Conservation (phyloP, 495 filamentous ascomycete species). For the Trichoderma asperelloides region DNA sequence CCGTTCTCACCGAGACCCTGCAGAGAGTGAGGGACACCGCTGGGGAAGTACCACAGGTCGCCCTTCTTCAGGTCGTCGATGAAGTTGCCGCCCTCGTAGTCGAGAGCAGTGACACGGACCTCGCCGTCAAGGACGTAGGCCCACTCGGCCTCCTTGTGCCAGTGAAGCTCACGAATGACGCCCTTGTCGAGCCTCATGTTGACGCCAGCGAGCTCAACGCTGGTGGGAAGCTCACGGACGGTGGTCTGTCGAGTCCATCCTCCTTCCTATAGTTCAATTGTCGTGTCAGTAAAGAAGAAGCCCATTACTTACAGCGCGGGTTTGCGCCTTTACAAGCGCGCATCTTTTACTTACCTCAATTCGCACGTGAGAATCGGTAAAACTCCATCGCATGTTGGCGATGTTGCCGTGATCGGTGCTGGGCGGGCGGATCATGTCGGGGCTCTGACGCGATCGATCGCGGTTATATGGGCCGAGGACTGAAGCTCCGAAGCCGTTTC, state of each 20-base stretch:
- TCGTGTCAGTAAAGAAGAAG: background rate
- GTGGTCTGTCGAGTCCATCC: slow-evolving; percentile 64
- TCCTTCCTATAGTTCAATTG: slow-evolving; percentile 40
- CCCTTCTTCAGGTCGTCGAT: slow-evolving; percentile 61
- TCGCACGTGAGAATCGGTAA: slow-evolving; percentile 56
- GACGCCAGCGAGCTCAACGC: slow-evolving; percentile 53
- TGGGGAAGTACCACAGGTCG: slow-evolving; percentile 70
- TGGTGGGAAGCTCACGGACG: slow-evolving; percentile 48
- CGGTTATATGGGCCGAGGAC: slow-evolving; percentile 58
- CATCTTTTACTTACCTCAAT: slow-evolving; percentile 41
- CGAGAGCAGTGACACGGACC: slow-evolving; percentile 55
- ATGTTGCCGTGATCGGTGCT: slow-evolving; percentile 56
- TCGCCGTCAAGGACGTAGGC: slow-evolving; percentile 53
- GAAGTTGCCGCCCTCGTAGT: slow-evolving; percentile 59
- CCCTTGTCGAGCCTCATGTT: slow-evolving; percentile 60
- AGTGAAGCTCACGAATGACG: slow-evolving; percentile 65
- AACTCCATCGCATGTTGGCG: slow-evolving; percentile 58
- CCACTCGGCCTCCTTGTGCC: slow-evolving; percentile 68
- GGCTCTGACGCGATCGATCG: slow-evolving; percentile 52
- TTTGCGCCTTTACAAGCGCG: background rate
- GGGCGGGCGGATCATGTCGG: slow-evolving; percentile 55
- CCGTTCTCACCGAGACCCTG: slow-evolving; percentile 58
- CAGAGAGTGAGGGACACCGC: slow-evolving; percentile 59
- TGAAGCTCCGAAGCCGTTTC: slow-evolving; percentile 53
- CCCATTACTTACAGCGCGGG: background rate